These are phyloP conservation scores for Heteromeles arbutifolia DNA, from an alignment of 306 rosid species.

Conservation along the genomic window DNA sequence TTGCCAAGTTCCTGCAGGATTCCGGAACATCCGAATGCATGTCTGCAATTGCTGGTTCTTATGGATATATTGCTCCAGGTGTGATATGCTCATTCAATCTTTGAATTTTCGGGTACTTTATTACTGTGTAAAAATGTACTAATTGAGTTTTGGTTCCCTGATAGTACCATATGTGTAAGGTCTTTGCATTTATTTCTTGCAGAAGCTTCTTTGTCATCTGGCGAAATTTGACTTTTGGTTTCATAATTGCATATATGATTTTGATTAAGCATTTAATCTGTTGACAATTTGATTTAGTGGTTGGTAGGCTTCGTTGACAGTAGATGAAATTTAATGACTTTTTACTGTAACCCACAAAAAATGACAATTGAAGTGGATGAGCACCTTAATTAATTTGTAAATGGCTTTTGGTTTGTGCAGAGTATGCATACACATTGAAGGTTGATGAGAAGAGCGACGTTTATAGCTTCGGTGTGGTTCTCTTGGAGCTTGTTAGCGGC, in stretches of 20 bases:
- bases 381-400: background rate
- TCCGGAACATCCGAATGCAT: constrained; percentile 98
- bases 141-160: constrained; percentile 22
- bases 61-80: constrained; percentile 99
- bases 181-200: constrained; percentile 16
- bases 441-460: constrained; percentile 97
- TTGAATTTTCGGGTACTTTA: background rate
- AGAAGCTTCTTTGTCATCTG: constrained; percentile 15
- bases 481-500: constrained; percentile 71
- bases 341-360: constrained; percentile 19
- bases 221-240: constrained; percentile 30
- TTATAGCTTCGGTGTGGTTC: constrained; percentile 91
- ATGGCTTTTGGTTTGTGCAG: constrained; percentile 31
- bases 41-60: constrained; percentile 99
- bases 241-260: background rate
- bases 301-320: constrained; percentile 7
- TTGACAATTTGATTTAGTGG: constrained; percentile 12
- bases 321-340: constrained; percentile 17
- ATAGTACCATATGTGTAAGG: background rate
- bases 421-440: constrained; percentile 87
- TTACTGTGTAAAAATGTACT: constrained; percentile 13
- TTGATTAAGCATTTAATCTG: background rate
- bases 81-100: constrained; percentile 12
- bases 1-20: constrained; percentile 95
- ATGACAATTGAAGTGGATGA: background rate